phyloP scores from a whole-genome alignment of 2,329 filamentous ascomycete genomes.

The Nothophoma quercina region DNA sequence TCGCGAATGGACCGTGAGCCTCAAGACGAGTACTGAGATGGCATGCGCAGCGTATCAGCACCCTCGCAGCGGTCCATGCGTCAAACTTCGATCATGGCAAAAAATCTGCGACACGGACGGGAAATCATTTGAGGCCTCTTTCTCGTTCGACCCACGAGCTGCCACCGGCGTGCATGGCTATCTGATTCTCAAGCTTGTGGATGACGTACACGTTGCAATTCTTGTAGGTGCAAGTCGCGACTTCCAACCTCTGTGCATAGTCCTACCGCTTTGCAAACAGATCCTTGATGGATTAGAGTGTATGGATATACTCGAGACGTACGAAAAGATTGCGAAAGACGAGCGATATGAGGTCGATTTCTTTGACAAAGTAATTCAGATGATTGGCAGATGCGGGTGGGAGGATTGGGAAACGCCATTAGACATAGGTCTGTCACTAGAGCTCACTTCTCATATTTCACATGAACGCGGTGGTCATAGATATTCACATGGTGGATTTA shows the following conservation, averaged over 20 bases:
- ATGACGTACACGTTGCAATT: not conserved
- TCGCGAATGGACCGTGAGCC: not conserved
- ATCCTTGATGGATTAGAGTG: not conserved
- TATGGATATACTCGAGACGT: not conserved
- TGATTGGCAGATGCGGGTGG: not conserved
- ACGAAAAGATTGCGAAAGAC: not conserved
- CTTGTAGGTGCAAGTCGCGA: not conserved
- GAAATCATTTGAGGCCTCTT: not conserved
- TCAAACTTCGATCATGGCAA: conserved; percentile 1
- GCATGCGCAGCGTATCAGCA: not conserved
- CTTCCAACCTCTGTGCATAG: conserved; percentile 1
- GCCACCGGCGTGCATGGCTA: conserved; percentile 1
- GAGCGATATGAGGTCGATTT: not conserved
- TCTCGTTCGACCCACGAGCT: not conserved
- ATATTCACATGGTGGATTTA: not conserved
- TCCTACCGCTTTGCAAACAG: not conserved
- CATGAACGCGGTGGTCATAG: too few relatives aligned
- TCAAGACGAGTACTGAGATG: not conserved
- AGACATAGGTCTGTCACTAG: not conserved
- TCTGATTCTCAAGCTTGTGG: not conserved
- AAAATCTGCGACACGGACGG: not conserved
- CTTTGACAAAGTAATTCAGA: not conserved
- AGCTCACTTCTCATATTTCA: too few relatives aligned
- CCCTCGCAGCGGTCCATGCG: not conserved
- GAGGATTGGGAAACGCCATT: not conserved